phyloP scores from a whole-genome alignment of 192 early-diverging fungal genomes.

The Fimicolochytrium jonesii region DNA sequence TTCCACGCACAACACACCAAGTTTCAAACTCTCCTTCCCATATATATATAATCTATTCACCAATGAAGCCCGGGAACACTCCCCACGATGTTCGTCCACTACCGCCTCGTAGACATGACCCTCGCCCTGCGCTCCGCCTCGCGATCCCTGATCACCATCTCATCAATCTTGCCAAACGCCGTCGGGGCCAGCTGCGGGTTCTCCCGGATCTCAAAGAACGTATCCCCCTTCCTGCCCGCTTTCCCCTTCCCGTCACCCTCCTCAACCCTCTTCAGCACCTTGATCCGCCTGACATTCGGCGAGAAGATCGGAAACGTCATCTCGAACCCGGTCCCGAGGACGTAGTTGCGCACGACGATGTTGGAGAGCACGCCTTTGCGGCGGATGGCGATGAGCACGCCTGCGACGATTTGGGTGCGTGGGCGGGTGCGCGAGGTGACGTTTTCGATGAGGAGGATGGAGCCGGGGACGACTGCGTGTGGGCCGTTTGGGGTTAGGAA shows the following conservation, averaged over 20 bases:
- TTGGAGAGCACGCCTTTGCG: conserved; percentile 44
- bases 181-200: conserved; percentile 31
- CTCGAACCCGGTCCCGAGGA: conserved; percentile 51
- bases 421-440: conserved; percentile 41
- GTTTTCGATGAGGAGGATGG: conserved; percentile 46
- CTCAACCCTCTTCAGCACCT: conserved; percentile 42
- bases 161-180: conserved; percentile 33
- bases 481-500: conserved; percentile 26
- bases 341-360: conserved; percentile 43
- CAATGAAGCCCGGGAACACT: no score
- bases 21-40: no score
- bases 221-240: conserved; percentile 32
- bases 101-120: no score
- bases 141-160: conserved; percentile 36
- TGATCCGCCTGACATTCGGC: conserved; percentile 45
- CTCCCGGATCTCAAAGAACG: conserved; percentile 34
- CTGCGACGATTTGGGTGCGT: conserved; percentile 43
- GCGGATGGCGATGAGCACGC: conserved; percentile 41
- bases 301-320: conserved; percentile 48
- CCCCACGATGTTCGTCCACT: no score
- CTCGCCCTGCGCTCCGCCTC: conserved; percentile 32
- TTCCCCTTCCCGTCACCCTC: no score
- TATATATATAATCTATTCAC: no score
- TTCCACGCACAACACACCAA: no score
- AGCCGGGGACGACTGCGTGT: conserved; percentile 39